phyloP scores from a whole-genome alignment of 2,329 filamentous ascomycete genomes.

The Colletotrichum plurivorum region DNA sequence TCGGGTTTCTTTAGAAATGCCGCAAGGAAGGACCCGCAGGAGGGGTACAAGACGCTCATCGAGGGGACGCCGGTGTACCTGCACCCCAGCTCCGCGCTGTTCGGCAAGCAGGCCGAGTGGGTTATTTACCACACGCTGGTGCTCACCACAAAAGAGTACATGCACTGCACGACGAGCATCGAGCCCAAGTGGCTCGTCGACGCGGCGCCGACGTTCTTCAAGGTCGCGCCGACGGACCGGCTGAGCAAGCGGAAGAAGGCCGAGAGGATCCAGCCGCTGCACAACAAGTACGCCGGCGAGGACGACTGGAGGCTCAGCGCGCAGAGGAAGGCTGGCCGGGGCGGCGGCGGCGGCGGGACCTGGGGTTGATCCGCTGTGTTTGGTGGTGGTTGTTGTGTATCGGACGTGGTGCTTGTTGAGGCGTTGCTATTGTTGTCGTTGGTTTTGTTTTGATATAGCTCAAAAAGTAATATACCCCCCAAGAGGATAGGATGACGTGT shows the following conservation, averaged over 20 bases:
- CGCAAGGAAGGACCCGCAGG: slow-evolving; percentile 93
- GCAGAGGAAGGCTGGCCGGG: slow-evolving; percentile 86
- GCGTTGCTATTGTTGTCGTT: slow-evolving; percentile 5
- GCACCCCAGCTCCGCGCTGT: slow-evolving; percentile 91
- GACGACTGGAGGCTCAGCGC: slow-evolving; percentile 96
- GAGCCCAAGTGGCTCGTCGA: slow-evolving; percentile 96
- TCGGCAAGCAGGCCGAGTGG: slow-evolving; percentile 96
- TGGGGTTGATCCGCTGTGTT: slow-evolving; percentile 89
- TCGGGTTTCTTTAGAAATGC: slow-evolving; percentile 96
- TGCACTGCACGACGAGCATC: slow-evolving; percentile 93
- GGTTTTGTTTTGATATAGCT: neutral
- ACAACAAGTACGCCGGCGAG: slow-evolving; percentile 92
- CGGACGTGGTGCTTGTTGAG: neutral
- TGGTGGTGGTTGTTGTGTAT: neutral
- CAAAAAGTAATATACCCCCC: slow-evolving; percentile 4
- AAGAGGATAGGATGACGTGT: neutral
- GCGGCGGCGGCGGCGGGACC: slow-evolving; percentile 88
- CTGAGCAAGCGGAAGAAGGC: slow-evolving; percentile 93
- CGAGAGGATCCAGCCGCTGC: slow-evolving; percentile 94
- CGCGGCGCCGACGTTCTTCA: slow-evolving; percentile 98
- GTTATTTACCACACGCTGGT: slow-evolving; percentile 95
- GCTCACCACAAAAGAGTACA: slow-evolving; percentile 96
- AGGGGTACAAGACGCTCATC: slow-evolving; percentile 97
- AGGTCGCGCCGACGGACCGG: slow-evolving; percentile 89
- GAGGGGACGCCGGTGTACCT: slow-evolving; percentile 96